Base-by-base conservation (phyloP, 495 filamentous ascomycete genomes). In the Aspergillus olivimuriae region DNA sequence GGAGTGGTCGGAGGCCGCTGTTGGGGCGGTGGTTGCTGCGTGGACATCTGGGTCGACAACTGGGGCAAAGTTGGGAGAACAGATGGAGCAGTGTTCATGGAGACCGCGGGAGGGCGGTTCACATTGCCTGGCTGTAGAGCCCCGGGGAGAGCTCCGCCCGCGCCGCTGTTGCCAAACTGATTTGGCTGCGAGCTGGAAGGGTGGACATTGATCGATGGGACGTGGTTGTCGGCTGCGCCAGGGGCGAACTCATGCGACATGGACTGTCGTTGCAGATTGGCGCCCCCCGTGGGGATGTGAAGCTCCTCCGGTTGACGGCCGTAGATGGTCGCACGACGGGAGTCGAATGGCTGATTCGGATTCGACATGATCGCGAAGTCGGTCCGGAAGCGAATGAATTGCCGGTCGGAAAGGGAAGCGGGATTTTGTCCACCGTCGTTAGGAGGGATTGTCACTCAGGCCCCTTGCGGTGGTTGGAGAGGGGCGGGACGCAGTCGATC, bases 1-100 rank as follows among this genome's bases (percentile, higher is more conserved):
- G 84, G 80, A 14, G 80, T 77, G 7, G 77, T 62, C 45, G 84
- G 80, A 50, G 85, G 83, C 38, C 78, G 73, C 18, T 47, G 48
- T 28, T 40, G 49, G 19, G 43, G 81, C 50, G 85, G 74, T 35
- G 20, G 35, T 34, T 39, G 44, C 39, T 24, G 45, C 17, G 24
- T 33, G 4, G 31, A 18, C 44, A 57, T 53, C 61, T 58, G 64
- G 56, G 60, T 72, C 53, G 74, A 73, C 38, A 74, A 56, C 47
- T 83, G 82, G 31, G 82, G 77, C 60, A 88, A 73, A 36, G 83
- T 84, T 31, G 89, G 84, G 36, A 90, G 56, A 9, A 73, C 73
- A 11, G 82, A 72, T 4, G 80, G 81, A 7, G 85, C 83, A 4
- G 86, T 84, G 62, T 86, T 88, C 49, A 78, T 69, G 17, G 85